phyloP scores from a whole-genome alignment of 768 basidiomycete species.

The Lepiota subincarnata region DNA sequence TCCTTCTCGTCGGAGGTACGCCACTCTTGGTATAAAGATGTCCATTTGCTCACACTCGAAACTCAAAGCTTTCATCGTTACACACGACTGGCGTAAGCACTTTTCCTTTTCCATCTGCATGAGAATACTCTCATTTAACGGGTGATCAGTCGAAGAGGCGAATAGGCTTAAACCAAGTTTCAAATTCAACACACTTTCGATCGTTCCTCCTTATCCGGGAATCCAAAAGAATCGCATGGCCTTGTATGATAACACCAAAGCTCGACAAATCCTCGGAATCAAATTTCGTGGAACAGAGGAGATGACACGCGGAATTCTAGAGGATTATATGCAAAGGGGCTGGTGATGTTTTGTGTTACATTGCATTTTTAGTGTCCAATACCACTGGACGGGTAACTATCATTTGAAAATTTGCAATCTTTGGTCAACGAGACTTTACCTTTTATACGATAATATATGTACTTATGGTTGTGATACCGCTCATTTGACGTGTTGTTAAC shows the following conservation, averaged over 20 bases:
- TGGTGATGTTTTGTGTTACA: no score
- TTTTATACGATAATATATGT: no score
- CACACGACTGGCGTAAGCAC: conserved; percentile 6
- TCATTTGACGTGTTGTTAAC: no score
- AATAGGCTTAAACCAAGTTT: neutral
- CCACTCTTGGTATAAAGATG: neutral
- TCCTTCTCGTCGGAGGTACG: conserved; percentile 4
- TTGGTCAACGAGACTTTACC: no score
- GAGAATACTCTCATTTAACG: neutral
- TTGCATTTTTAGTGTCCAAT: no score
- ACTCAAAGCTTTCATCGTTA: neutral
- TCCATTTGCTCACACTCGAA: neutral
- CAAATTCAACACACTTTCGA: neutral
- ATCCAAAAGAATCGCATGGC: neutral
- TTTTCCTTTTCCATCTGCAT: neutral
- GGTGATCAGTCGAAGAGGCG: conserved; percentile 1
- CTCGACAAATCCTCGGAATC: conserved; percentile 1
- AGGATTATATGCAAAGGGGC: conserved; percentile 3
- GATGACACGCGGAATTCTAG: neutral
- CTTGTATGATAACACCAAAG: conserved; percentile 1
- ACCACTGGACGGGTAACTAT: no score
- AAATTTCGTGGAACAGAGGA: neutral
- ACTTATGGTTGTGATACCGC: no score
- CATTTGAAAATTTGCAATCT: neutral
- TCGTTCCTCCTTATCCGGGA: conserved; percentile 1